These are phyloP conservation scores for Pseudozyma thailandica DNA, from an alignment of 1,284 basidiomycete genomes.

Conservation along the genomic window DNA sequence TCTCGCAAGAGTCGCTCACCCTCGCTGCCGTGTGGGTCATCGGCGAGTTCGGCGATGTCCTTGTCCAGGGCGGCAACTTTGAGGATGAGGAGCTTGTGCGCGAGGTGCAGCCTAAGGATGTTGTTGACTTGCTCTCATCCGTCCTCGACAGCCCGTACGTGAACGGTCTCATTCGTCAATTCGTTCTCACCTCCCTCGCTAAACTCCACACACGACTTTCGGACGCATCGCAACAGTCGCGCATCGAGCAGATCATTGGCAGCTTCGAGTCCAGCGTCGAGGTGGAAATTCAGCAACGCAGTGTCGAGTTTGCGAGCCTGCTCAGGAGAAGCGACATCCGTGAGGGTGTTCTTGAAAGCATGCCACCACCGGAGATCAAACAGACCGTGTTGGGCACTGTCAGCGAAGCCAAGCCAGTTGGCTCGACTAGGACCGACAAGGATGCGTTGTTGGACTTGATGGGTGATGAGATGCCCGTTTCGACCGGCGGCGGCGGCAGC, in stretches of 20 bases:
- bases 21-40: conserved; percentile 94
- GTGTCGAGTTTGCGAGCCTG: conserved; percentile 91
- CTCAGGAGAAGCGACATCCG: conserved; percentile 77
- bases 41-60: conserved; percentile 93
- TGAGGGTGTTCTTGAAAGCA: conserved; percentile 92
- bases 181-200: conserved; percentile 86
- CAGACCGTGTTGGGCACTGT: conserved; percentile 62
- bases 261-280: conserved; percentile 84
- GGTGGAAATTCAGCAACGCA: conserved; percentile 93
- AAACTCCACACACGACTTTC: conserved; percentile 83
- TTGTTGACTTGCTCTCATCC: conserved; percentile 86
- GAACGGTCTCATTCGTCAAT: conserved; percentile 90
- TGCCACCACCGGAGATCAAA: conserved; percentile 95
- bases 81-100: conserved; percentile 79
- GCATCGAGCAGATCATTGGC: conserved; percentile 79
- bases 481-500: conserved; percentile 12
- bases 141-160: conserved; percentile 93
- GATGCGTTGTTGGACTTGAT: conserved; percentile 60
- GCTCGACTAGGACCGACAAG: conserved; percentile 58
- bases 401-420: conserved; percentile 63
- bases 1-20: conserved; percentile 95
- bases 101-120: conserved; percentile 76
- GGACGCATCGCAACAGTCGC: conserved; percentile 75
- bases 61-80: conserved; percentile 80
- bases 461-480: conserved; percentile 58